Evolutionary conservation across 1,139 yeast genomes (phyloP).

Genomic region (Geotrichum carabidarum): DNA sequence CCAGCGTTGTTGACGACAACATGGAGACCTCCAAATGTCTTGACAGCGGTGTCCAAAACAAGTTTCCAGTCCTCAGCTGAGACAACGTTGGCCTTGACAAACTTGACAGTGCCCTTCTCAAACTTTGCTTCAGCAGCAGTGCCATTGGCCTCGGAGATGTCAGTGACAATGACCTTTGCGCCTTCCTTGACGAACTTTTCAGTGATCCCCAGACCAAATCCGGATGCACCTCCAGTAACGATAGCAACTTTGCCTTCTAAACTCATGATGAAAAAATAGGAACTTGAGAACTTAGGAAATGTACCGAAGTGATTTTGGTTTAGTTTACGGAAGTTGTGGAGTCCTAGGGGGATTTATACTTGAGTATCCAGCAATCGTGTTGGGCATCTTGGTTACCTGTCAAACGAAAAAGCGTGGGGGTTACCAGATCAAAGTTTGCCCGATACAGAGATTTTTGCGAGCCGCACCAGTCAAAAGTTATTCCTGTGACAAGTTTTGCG

Average conservation of each 20-base stretch:
- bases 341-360: background rate
- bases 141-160: slow-evolving; percentile 23
- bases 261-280: slow-evolving; percentile 1
- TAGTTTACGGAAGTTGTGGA: background rate
- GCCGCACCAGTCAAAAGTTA: background rate
- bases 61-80: slow-evolving; percentile 24
- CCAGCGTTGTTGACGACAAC: slow-evolving; percentile 36
- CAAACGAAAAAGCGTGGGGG: no score
- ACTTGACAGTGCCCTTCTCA: slow-evolving; percentile 3
- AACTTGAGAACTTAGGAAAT: background rate
- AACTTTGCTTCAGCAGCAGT: slow-evolving; percentile 6
- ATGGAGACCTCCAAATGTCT: slow-evolving; percentile 30
- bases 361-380: background rate
- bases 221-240: slow-evolving; percentile 35
- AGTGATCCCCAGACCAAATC: slow-evolving; percentile 32
- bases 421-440: no score
- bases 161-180: slow-evolving; percentile 24
- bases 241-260: slow-evolving; percentile 29
- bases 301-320: background rate
- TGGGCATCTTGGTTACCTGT: background rate
- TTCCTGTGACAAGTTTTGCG: slow-evolving; percentile 4
- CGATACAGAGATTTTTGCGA: no score
- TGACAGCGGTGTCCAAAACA: slow-evolving; percentile 27
- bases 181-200: slow-evolving; percentile 30
- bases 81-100: slow-evolving; percentile 26